Evolutionary conservation across 306 rosid genomes (phyloP), one percentile per base, ranked within the genome.

Genomic region (Amphicarpaea edgeworthii): DNA sequence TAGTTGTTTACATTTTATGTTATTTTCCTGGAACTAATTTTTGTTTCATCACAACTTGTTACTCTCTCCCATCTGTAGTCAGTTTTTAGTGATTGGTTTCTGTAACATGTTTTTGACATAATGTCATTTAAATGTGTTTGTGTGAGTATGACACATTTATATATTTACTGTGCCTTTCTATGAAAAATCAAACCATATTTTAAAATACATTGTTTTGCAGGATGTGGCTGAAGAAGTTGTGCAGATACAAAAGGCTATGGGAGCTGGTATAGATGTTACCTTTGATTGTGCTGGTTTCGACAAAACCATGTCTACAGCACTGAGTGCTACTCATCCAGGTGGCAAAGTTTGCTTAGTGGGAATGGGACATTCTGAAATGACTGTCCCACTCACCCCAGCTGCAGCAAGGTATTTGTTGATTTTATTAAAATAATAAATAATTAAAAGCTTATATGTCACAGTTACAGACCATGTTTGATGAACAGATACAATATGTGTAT

Each of bases 311-410:
- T 77, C 96, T 50, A 90, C 96, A 23, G 97, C 96, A 8, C 70
- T 91, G 83, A 68, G 61, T n/a, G 98, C 92, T 42, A 91, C 97
- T 34, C 77, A 73, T 73, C 46, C 93, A 7, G 97, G 98, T 12
- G 96, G 97, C 55, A 93, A 88, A 84, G 96, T 93, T 73, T 93
- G 98, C 86, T 86, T 93, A 0, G 92, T 93, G 15, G 97, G 97
- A 79, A 88, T 93, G 92, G 98, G 93, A 14, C 92, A 88, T 41
- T 73, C 75, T 2, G 91, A 87, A 75, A 91, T 88, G 98, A 93
- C 97, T 28, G 84, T 90, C 63, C 96, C 98, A 54, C 91, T 91
- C 81, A 86, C 96, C 19, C 84, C 92, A 26, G 91, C 96, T 76
- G 89, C 97, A 73, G 93, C 89, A 23, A 89, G 98, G 97, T 88